phyloP scores from a whole-genome alignment of 225 moss, liverwort and hornwort genomes.

The Polytrichum commune region DNA sequence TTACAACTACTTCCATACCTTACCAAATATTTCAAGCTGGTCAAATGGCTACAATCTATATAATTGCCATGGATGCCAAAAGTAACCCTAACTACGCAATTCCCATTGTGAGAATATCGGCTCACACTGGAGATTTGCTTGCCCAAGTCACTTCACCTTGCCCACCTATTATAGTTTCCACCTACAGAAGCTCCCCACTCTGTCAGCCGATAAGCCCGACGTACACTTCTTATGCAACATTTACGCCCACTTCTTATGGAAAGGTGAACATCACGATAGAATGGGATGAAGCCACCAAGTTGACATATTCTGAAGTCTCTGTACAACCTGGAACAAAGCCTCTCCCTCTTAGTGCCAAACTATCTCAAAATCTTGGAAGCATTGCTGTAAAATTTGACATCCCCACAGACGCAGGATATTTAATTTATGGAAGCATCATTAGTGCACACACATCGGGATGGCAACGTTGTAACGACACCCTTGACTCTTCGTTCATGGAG shows the following conservation, averaged over 20 bases:
- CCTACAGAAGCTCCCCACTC: not conserved
- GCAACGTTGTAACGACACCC: constrained; percentile 41
- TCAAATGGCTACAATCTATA: constrained; percentile 12
- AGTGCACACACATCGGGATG: constrained; percentile 24
- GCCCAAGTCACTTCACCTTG: constrained; percentile 26
- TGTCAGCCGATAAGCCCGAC: constrained; percentile 11
- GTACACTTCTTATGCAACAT: constrained; percentile 25
- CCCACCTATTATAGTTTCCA: not conserved
- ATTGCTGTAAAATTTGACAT: constrained; percentile 44
- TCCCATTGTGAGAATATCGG: constrained; percentile 30
- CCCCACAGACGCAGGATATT: constrained; percentile 32
- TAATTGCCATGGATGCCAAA: constrained; percentile 43
- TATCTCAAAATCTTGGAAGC: constrained; percentile 36
- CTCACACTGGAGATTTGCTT: constrained; percentile 7
- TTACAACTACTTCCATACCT: constrained; percentile 16
- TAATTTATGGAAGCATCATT: constrained; percentile 24
- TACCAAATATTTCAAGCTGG: constrained; percentile 19
- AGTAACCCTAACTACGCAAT: constrained; percentile 44
- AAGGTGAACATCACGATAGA: constrained; percentile 40
- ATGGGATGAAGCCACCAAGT: constrained; percentile 29
- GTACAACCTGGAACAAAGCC: constrained; percentile 29
- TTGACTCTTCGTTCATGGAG: constrained; percentile 33
- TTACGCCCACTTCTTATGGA: constrained; percentile 33
- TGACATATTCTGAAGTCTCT: constrained; percentile 16
- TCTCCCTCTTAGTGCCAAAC: constrained; percentile 28